These are phyloP conservation scores for Rubus parviflorus DNA, from an alignment of 306 rosid genomes.

Conservation along the genomic window DNA sequence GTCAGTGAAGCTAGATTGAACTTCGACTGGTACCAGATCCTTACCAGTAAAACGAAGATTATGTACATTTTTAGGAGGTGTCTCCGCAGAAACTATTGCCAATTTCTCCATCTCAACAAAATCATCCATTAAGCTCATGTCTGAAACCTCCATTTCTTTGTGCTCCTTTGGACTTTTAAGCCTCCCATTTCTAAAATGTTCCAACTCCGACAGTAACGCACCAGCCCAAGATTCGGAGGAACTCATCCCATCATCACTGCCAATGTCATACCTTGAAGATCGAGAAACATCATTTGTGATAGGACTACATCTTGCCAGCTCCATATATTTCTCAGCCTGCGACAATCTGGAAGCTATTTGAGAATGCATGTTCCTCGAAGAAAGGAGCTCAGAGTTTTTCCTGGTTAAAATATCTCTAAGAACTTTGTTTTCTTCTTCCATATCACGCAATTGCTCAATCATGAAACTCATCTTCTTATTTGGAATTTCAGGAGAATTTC, in stretches of 20 bases:
- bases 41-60: constrained; percentile 35
- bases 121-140: constrained; percentile 58
- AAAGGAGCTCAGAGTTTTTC: constrained; percentile 49
- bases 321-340: constrained; percentile 54
- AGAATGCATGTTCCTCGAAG: constrained; percentile 49
- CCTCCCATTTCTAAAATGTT: constrained; percentile 48
- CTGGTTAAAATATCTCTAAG: constrained; percentile 49
- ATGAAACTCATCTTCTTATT: constrained; percentile 40
- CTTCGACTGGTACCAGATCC: constrained; percentile 51
- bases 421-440: constrained; percentile 78
- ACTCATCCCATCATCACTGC: constrained; percentile 55
- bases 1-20: constrained; percentile 29
- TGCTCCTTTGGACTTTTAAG: constrained; percentile 32
- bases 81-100: constrained; percentile 61
- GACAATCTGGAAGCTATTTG: constrained; percentile 61
- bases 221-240: constrained; percentile 70
- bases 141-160: constrained; percentile 38
- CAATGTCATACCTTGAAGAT: constrained; percentile 39
- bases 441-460: constrained; percentile 48
- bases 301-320: constrained; percentile 36
- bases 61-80: constrained; percentile 27
- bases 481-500: constrained; percentile 40
- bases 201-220: constrained; percentile 52
- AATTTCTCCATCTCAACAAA: constrained; percentile 75
- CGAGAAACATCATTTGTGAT: constrained; percentile 42